phyloP scores from a whole-genome alignment of 1,284 basidiomycete species.

The Leccinum variabile region DNA sequence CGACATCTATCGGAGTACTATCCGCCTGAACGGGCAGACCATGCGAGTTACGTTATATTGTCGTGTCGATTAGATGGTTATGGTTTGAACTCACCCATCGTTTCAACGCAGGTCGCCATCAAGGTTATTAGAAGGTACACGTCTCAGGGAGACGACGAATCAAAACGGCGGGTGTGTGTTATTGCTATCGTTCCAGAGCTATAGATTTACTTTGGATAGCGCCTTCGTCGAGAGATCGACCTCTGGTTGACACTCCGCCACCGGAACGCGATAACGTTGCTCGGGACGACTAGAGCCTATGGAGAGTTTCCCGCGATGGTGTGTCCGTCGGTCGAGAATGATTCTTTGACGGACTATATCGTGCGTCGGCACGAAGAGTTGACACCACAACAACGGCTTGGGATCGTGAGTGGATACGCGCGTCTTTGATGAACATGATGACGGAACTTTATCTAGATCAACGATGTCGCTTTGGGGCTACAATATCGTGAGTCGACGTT shows the following conservation, averaged over 20 bases:
- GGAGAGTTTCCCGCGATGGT: slow-evolving; percentile 31
- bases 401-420: slow-evolving; percentile 17
- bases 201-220: slow-evolving; percentile 11
- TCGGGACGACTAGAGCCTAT: slow-evolving; percentile 26
- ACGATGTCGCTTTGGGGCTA: slow-evolving; percentile 29
- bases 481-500: slow-evolving; percentile 24
- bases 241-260: slow-evolving; percentile 28
- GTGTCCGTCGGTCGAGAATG: slow-evolving; percentile 31
- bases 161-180: slow-evolving; percentile 18
- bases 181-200: not conserved
- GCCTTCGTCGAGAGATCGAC: slow-evolving; percentile 29
- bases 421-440: not conserved
- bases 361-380: slow-evolving; percentile 8
- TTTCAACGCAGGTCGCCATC: slow-evolving; percentile 22
- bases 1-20: slow-evolving; percentile 23
- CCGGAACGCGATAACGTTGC: slow-evolving; percentile 26
- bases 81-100: not conserved
- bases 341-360: slow-evolving; percentile 22
- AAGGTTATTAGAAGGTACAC: slow-evolving; percentile 27
- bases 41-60: slow-evolving; percentile 23
- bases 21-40: slow-evolving; percentile 15
- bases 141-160: slow-evolving; percentile 16
- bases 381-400: slow-evolving; percentile 13
- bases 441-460: slow-evolving; percentile 14
- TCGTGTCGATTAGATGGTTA: not conserved